phyloP scores from a whole-genome alignment of 2,329 filamentous ascomycete species.

The Cytospora piceae region DNA sequence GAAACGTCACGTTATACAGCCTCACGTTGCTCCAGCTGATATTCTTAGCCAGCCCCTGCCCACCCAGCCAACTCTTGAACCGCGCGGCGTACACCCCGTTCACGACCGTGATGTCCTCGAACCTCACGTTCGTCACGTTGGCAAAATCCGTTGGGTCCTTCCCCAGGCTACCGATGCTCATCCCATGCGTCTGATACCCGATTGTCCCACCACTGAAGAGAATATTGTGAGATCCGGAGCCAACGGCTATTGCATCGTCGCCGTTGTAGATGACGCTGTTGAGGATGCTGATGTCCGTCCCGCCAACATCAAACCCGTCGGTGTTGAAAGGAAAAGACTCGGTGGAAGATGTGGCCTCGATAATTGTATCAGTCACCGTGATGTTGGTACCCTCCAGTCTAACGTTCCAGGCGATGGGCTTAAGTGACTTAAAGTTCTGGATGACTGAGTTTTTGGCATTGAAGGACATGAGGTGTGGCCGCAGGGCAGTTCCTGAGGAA shows the following conservation, averaged over 20 bases:
- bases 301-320: slow-evolving; percentile 40
- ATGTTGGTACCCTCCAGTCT: slow-evolving; percentile 45
- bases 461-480: slow-evolving; percentile 47
- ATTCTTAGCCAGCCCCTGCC: slow-evolving; percentile 33
- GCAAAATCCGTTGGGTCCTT: slow-evolving; percentile 41
- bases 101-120: slow-evolving; percentile 47
- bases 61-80: slow-evolving; percentile 37
- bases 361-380: slow-evolving; percentile 44
- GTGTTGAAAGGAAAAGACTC: slow-evolving; percentile 48
- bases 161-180: slow-evolving; percentile 49
- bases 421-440: slow-evolving; percentile 45
- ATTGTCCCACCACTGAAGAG: slow-evolving; percentile 45
- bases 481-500: slow-evolving; percentile 42
- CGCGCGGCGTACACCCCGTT: slow-evolving; percentile 47
- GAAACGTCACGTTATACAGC: slow-evolving; percentile 49
- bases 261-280: slow-evolving; percentile 44
- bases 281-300: slow-evolving; percentile 37
- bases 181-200: slow-evolving; percentile 48
- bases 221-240: slow-evolving; percentile 44
- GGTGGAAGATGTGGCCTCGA: slow-evolving; percentile 43
- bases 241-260: slow-evolving; percentile 48
- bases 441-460: slow-evolving; percentile 42
- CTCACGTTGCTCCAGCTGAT: slow-evolving; percentile 49
- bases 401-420: slow-evolving; percentile 49
- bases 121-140: slow-evolving; percentile 47